Evolutionary conservation across 2,329 filamentous ascomycete genomes (phyloP), one percentile per base, ranked within the genome.

Genomic region (Simplicillium aogashimaense): DNA sequence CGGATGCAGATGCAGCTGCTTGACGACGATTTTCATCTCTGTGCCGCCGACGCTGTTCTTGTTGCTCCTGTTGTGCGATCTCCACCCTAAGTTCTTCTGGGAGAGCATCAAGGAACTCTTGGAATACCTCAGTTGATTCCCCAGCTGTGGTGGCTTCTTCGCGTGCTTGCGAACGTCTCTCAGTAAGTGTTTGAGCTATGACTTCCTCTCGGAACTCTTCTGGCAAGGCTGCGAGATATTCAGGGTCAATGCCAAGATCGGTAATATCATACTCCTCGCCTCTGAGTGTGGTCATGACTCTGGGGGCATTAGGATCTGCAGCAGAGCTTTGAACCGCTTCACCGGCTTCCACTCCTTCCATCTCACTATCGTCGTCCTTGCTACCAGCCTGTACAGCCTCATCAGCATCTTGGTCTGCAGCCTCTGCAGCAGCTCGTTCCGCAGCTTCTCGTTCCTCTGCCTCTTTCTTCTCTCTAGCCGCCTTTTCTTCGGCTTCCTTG

Each of bases 131-230:
- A 3, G 78, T 83, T 29, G 85, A 79, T 52, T 88, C 81, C 44
- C 89, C 85, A 14, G 78, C 76, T 18, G 76, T 72, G 41, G 74
- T 75, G 16, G 76, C 78, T 58, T 78, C 63, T 67, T 83, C 59
- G 56, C 82, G 61, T 33, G 86, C 86, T 58, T 92, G 79, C 7
- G 83, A 83, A 46, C 90, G 80, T 49, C 90, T 78, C 48, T 86
- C 81, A 39, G 85, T 87, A 47, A 95, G 76, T 43, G 94, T 88
- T 46, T 89, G 81, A 58, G 94, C 87, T 48, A 98, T 86, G 37
- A 98, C 92, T 57, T 98, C 92, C 59, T 97, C 90, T 35, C 92
- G 77, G 55, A 97, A 81, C 45, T 98, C 94, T 51, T 98, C 92
- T 0, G 92, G 92, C n/a, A 98, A 67, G n/a, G 90, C 94, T 43